These are phyloP conservation scores for Xylariaceae sp. DNA, from an alignment of 2,329 filamentous ascomycete genomes.

Conservation along the genomic window DNA sequence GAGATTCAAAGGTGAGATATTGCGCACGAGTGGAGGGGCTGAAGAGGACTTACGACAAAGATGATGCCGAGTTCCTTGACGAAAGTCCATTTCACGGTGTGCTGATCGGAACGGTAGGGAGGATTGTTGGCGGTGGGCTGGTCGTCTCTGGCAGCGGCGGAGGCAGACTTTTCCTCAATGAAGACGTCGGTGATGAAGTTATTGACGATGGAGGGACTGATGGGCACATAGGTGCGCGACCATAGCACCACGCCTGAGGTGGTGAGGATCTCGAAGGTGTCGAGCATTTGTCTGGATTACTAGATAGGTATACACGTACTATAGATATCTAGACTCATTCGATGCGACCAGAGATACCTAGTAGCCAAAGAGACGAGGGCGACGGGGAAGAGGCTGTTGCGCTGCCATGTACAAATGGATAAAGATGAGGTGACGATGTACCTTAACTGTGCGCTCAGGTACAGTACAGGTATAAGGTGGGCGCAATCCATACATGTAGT, in stretches of 20 bases:
- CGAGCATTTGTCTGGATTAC: slow-evolving; percentile 62
- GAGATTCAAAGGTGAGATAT: slow-evolving; percentile 9
- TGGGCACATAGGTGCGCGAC: slow-evolving; percentile 79
- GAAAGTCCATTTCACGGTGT: slow-evolving; percentile 90
- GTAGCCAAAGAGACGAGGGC: too few relatives aligned
- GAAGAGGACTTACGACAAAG: slow-evolving; percentile 66
- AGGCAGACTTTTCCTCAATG: slow-evolving; percentile 82
- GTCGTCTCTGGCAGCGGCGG: slow-evolving; percentile 55
- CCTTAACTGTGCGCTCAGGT: too few relatives aligned
- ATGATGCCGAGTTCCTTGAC: slow-evolving; percentile 91
- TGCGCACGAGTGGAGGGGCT: too few relatives aligned
- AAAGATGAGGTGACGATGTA: too few relatives aligned
- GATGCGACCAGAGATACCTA: background rate
- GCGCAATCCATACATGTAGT: too few relatives aligned
- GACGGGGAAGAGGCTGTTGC: too few relatives aligned
- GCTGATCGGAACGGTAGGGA: slow-evolving; percentile 84
- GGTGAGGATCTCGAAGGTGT: slow-evolving; percentile 94
- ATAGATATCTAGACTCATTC: background rate
- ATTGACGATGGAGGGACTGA: slow-evolving; percentile 83
- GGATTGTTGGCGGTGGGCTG: slow-evolving; percentile 61
- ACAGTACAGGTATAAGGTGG: too few relatives aligned
- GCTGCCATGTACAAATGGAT: too few relatives aligned
- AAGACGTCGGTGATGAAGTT: slow-evolving; percentile 94
- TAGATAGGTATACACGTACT: background rate
- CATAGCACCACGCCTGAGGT: slow-evolving; percentile 95